Conservation (phyloP, 2,329 filamentous ascomycete species). For the Rhynchosporium secalis region DNA sequence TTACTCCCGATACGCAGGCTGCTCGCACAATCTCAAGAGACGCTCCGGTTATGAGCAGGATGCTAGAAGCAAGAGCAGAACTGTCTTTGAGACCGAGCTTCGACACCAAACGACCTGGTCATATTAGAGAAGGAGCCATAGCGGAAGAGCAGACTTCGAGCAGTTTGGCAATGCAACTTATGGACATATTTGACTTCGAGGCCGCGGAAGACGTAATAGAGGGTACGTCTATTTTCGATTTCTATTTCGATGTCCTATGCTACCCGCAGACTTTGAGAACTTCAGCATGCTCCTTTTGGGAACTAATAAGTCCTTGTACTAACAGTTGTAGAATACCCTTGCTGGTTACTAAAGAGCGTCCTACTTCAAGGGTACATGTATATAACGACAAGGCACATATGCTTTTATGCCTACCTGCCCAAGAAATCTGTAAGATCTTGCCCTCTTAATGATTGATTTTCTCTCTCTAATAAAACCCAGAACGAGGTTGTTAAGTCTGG, state of each 20-base stretch:
- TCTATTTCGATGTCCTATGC: not conserved
- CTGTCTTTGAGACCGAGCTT: slow-evolving; percentile 60
- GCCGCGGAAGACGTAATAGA: slow-evolving; percentile 80
- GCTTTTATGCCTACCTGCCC: slow-evolving; percentile 96
- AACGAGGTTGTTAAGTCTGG: slow-evolving; percentile 81
- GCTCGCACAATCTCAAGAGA: slow-evolving; percentile 47
- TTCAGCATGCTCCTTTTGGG: not conserved
- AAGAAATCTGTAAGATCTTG: slow-evolving; percentile 73
- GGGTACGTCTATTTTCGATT: slow-evolving; percentile 47
- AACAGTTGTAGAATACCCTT: slow-evolving; percentile 72
- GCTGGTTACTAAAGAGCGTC: slow-evolving; percentile 89
- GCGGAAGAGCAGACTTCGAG: slow-evolving; percentile 48
- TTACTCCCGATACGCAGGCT: slow-evolving; percentile 36
- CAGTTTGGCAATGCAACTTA: slow-evolving; percentile 68
- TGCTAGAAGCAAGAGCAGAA: slow-evolving; percentile 70
- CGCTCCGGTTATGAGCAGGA: slow-evolving; percentile 74
- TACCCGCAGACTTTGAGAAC: not conserved
- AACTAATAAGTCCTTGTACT: slow-evolving; percentile 16
- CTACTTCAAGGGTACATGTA: slow-evolving; percentile 95
- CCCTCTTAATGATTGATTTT: not conserved
- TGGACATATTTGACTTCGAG: slow-evolving; percentile 84
- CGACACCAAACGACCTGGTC: slow-evolving; percentile 46
- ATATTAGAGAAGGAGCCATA: slow-evolving; percentile 24
- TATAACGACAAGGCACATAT: slow-evolving; percentile 88
- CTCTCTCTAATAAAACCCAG: slow-evolving; percentile 44